These are phyloP conservation scores for Colletotrichum incanum DNA, from an alignment of 2,329 filamentous ascomycete species.

Conservation along the genomic window DNA sequence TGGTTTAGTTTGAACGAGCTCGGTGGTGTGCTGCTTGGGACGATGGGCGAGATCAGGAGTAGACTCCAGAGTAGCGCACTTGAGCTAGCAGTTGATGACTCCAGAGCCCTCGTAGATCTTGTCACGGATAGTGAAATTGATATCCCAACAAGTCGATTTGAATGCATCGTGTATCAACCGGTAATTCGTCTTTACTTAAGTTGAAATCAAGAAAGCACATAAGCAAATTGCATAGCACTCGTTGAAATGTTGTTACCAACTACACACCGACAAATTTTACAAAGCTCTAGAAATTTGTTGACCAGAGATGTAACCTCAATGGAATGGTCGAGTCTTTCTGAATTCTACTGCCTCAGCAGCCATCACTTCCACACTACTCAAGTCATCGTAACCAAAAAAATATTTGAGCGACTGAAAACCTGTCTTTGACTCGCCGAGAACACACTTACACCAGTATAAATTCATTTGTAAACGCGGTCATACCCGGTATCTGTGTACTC, in stretches of 20 bases:
- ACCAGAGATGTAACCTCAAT: neutral
- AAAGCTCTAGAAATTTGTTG: neutral
- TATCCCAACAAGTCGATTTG: neutral
- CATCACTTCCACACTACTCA: neutral
- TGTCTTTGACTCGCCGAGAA: neutral
- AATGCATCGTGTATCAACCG: neutral
- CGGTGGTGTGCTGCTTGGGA: neutral
- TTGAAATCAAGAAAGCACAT: neutral
- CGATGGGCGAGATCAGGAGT: neutral
- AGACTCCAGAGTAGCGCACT: neutral
- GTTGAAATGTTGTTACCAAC: neutral
- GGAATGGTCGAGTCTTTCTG: neutral
- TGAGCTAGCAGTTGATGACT: neutral
- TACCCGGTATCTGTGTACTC: neutral
- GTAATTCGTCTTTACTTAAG: too few relatives aligned
- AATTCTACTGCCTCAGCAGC: neutral
- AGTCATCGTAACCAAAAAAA: neutral
- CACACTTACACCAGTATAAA: neutral
- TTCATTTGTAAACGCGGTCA: neutral
- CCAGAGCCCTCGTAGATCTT: neutral
- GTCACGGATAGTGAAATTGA: neutral
- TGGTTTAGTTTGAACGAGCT: neutral
- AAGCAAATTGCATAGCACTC: neutral
- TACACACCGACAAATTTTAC: neutral
- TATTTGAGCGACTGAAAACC: neutral